Evolutionary conservation across 495 filamentous ascomycete species (phyloP).

Genomic region (Usnea hakonensis): DNA sequence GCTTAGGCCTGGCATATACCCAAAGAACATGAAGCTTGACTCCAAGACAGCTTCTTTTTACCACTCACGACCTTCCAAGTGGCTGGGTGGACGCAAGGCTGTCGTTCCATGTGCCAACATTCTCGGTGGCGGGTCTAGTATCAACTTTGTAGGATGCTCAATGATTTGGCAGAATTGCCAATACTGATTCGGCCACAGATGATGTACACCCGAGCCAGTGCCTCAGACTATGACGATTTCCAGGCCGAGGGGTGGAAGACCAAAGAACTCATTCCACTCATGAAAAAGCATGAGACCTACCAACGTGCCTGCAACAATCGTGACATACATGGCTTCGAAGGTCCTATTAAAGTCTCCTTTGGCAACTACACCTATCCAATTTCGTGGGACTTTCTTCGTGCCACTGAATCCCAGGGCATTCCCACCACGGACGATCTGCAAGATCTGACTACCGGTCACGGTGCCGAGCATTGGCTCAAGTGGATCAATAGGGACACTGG

Average conservation of each 20-base stretch:
- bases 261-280: constrained; percentile 68
- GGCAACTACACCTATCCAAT: constrained; percentile 67
- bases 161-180: neutral
- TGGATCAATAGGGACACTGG: constrained; percentile 52
- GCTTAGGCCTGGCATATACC: constrained; percentile 63
- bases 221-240: constrained; percentile 79
- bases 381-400: constrained; percentile 72
- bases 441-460: constrained; percentile 51
- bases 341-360: constrained; percentile 80
- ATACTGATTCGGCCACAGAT: constrained; percentile 25
- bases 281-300: constrained; percentile 82
- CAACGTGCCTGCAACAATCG: constrained; percentile 67
- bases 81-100: constrained; percentile 60
- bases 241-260: constrained; percentile 74
- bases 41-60: constrained; percentile 85
- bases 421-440: constrained; percentile 63
- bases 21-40: constrained; percentile 74
- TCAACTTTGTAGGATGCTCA: constrained; percentile 57
- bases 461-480: constrained; percentile 45
- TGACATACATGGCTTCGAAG: constrained; percentile 70
- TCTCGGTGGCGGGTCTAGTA: constrained; percentile 68
- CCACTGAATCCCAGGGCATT: constrained; percentile 69
- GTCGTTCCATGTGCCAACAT: constrained; percentile 75
- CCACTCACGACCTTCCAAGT: constrained; percentile 65
- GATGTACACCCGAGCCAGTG: constrained; percentile 82